Evolutionary conservation across 768 basidiomycete genomes (phyloP).

Genomic region (Mycena crocata): DNA sequence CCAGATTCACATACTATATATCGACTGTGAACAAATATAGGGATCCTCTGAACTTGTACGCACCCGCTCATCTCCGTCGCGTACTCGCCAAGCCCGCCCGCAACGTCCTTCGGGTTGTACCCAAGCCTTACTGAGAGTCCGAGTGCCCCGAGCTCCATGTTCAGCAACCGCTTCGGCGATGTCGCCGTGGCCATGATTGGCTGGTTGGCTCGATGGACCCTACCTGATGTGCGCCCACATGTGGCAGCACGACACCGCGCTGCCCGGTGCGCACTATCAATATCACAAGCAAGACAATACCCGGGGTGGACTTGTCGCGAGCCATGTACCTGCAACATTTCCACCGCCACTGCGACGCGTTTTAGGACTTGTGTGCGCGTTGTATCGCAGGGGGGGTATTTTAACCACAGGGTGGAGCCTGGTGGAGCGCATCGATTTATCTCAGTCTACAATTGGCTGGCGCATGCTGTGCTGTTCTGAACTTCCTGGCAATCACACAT

Average conservation of each 20-base stretch:
- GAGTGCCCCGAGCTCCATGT: conserved; percentile 83
- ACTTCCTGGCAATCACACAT: too few relatives aligned
- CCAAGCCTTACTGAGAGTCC: conserved; percentile 89
- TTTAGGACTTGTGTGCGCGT: too few relatives aligned
- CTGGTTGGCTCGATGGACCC: conserved; percentile 42
- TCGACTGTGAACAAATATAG: too few relatives aligned
- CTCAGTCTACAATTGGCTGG: too few relatives aligned
- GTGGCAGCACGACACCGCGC: conserved; percentile 57
- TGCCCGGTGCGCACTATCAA: conserved; percentile 47
- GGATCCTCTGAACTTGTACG: conserved; percentile 81
- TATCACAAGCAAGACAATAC: conserved; percentile 70
- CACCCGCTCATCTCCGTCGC: conserved; percentile 68
- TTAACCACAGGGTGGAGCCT: conserved; percentile 68
- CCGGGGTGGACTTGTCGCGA: conserved; percentile 67
- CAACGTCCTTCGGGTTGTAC: conserved; percentile 70
- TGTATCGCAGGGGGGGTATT: too few relatives aligned
- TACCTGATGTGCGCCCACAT: conserved; percentile 68
- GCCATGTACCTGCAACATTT: too few relatives aligned
- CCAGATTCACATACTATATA: too few relatives aligned
- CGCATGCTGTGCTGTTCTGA: too few relatives aligned
- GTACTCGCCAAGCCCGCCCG: conserved; percentile 70
- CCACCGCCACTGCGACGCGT: conserved; percentile 72
- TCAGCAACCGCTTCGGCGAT: conserved; percentile 75
- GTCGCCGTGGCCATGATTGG: conserved; percentile 49
- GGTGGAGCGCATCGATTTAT: conserved; percentile 53